Base-by-base conservation (phyloP, 208 protist genomes). In the Herpetomonas tarakana region DNA sequence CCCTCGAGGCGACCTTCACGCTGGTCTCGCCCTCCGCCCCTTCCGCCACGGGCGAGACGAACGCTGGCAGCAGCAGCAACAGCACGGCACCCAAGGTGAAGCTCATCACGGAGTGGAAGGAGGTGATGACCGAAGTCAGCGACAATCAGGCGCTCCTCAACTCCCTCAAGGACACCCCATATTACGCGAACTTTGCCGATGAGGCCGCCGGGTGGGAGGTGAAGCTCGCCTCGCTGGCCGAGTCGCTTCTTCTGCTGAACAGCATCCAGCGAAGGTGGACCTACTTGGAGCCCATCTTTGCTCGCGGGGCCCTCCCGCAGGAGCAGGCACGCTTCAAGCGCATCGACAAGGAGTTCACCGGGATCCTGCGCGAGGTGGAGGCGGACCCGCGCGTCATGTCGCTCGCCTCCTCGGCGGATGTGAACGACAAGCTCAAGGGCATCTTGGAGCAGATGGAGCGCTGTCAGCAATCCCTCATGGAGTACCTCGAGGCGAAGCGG, bases 211-310 rank as follows among this genome's bases (percentile, higher is more conserved):
- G 81, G 0, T 98, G 95, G 91, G 94, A 98, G 74, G 30, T 64
- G 12, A 97, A 98, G 71, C 79, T 99, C 14, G 53, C 79, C 9
- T 65, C 83, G 1, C 76, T 99, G 1, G 80, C 84, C 29, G 76
- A 90, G 31, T 80, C 79, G 19, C 78, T 99, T 3, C 55, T 74
- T 12, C 56, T 87, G 46, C 83, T 99, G 35, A 98, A 98, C 68
- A 74, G 57, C 44, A 98, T 99, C 65, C 98, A 99, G 85, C 87
- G 97, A 35, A 95, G 94, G 59, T 99, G 97, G 97, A 85, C 98
- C 4, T 99, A 99, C 78, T 78, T 99, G 25, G 97, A 99, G 90
- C 98, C 98, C 45, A 98, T 99, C 71, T 99, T 99, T 67, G 83
- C 81, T 1, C 88, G 94, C 35, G 97, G 97, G 26, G 93, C 97